Conservation (phyloP, 805 yeast genomes). For the Metschnikowia cubensis region DNA sequence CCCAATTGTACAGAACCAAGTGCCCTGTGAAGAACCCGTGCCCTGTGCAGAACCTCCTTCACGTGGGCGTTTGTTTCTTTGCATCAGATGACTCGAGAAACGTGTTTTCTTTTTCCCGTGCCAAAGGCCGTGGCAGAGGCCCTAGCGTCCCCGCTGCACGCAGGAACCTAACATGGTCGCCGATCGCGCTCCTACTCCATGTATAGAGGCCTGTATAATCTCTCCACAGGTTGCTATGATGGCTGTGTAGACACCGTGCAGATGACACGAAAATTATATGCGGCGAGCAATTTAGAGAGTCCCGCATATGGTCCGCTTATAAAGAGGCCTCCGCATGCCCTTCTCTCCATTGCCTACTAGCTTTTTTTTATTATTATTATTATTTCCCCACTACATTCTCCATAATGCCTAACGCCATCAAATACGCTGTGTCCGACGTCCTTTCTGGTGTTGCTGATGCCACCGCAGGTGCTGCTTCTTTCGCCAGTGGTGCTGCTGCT, state of each 20-base stretch:
- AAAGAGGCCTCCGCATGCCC: not conserved
- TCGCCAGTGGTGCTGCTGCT: constrained; percentile 4
- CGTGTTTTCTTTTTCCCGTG: no score
- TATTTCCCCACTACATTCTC: not conserved
- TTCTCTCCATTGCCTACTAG: not conserved
- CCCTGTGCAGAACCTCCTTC: no score
- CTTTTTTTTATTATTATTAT: no score
- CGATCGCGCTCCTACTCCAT: not conserved
- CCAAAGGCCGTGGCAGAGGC: not conserved
- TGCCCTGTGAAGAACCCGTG: no score
- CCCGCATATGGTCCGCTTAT: not conserved
- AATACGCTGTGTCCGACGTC: constrained; percentile 23
- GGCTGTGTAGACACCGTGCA: constrained; percentile 1
- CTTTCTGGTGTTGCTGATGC: constrained; percentile 7
- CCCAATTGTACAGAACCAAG: no score
- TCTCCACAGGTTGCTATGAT: constrained; percentile 2
- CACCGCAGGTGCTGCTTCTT: constrained; percentile 3
- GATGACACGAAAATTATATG: not conserved
- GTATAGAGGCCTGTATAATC: not conserved
- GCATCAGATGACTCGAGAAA: no score
- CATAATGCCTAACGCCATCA: constrained; percentile 24
- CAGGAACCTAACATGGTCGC: not conserved
- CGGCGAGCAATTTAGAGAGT: not conserved
- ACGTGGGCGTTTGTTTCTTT: not conserved
- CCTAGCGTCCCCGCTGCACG: no score